Percentiles rank a stretch among this genome's conserved stretches.
phyloP scores from a whole-genome alignment of 1,284 basidiomycete genomes.

The Rhodotorula sp. region DNA sequence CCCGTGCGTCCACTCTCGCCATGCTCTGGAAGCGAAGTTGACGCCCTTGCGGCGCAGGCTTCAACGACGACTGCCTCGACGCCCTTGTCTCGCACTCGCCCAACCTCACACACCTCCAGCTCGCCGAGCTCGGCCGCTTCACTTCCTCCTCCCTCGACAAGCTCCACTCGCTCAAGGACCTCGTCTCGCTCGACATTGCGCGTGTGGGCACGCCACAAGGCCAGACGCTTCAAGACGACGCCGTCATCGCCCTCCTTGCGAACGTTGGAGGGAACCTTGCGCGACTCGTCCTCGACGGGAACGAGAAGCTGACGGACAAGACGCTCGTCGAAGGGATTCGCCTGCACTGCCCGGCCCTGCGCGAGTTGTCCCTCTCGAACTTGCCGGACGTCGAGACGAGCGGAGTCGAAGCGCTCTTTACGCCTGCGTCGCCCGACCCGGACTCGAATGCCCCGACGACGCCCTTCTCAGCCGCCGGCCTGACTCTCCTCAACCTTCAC shows the following conservation, averaged over 20 bases:
- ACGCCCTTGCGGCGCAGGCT: constrained; percentile 52
- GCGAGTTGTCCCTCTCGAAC: constrained; percentile 61
- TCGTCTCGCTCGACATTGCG: constrained; percentile 64
- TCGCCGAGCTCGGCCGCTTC: constrained; percentile 76
- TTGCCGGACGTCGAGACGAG: constrained; percentile 52
- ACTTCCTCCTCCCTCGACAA: constrained; percentile 55
- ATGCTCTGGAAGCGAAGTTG: neutral
- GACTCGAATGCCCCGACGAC: constrained; percentile 40
- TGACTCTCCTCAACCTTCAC: constrained; percentile 46
- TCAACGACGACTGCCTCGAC: constrained; percentile 70
- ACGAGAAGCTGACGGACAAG: constrained; percentile 59
- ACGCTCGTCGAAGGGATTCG: constrained; percentile 65
- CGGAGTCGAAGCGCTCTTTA: constrained; percentile 54
- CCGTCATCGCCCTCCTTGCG: constrained; percentile 60
- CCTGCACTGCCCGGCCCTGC: constrained; percentile 58
- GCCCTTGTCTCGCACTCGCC: constrained; percentile 65
- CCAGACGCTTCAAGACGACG: constrained; percentile 58
- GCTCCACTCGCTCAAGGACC: constrained; percentile 43
- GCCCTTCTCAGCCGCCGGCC: constrained; percentile 46
- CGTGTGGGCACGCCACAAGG: constrained; percentile 53
- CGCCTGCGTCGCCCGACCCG: constrained; percentile 60
- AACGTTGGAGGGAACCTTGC: constrained; percentile 57
- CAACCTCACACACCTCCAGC: constrained; percentile 65
- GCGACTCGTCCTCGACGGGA: constrained; percentile 56
- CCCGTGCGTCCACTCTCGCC: constrained; percentile 28